Evolutionary conservation across 352 stramenopile genomes (phyloP).

Genomic region (Phytophthora lateralis): DNA sequence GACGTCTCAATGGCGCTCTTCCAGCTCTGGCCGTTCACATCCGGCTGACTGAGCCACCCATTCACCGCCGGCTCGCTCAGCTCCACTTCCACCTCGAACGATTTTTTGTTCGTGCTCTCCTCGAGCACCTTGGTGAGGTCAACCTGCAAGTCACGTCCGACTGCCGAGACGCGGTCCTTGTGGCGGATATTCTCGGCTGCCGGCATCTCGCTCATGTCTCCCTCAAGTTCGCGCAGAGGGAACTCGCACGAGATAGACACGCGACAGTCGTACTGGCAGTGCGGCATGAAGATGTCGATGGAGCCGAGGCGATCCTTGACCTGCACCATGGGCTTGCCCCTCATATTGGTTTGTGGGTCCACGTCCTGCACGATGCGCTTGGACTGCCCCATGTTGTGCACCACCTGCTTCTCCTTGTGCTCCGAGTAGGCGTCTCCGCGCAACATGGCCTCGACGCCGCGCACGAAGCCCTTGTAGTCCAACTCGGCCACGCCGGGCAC

Average conservation of each 20-base stretch:
- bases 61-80: conserved; percentile 68
- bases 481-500: conserved; percentile 71
- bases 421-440: conserved; percentile 72
- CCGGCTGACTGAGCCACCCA: conserved; percentile 76
- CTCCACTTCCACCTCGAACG: conserved; percentile 85
- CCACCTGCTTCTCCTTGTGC: conserved; percentile 81
- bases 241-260: conserved; percentile 88
- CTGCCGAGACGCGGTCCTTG: conserved; percentile 79
- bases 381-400: conserved; percentile 76
- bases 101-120: conserved; percentile 70
- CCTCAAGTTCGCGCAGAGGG: conserved; percentile 57
- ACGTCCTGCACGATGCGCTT: conserved; percentile 85
- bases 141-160: conserved; percentile 79
- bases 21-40: conserved; percentile 76
- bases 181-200: conserved; percentile 74
- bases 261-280: conserved; percentile 86
- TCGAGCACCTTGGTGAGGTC: conserved; percentile 85
- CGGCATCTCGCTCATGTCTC: conserved; percentile 63
- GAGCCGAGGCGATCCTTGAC: conserved; percentile 83
- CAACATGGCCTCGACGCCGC: conserved; percentile 69
- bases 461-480: conserved; percentile 74
- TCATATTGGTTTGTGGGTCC: conserved; percentile 58
- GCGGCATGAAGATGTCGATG: conserved; percentile 88
- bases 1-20: conserved; percentile 72
- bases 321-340: conserved; percentile 59